Evolutionary conservation across 192 early-diverging fungal species (phyloP), one percentile per base, ranked within the genome.

Genomic region (Backusella parvicylindrica): DNA sequence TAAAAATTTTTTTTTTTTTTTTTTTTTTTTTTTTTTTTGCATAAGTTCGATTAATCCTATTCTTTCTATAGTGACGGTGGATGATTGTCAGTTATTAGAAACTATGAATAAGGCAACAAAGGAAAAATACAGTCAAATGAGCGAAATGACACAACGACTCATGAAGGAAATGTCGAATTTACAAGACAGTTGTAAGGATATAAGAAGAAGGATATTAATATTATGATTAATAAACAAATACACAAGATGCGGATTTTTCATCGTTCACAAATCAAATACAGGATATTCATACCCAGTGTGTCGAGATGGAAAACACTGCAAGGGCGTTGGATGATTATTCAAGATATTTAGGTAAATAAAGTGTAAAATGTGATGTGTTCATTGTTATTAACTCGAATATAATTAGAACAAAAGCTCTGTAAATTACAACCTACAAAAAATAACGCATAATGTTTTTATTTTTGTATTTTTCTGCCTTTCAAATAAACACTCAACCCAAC

Each of bases 91-190:
- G 23, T 35, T 82, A 35, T 71, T 82, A 9, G 70, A 78, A n/a
- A 72, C 81, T 30, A 82, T 82, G 81, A 82, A 82, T 40, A 75
- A 72, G 15, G 32, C 43, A 28, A 82, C 81, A 32, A 74, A 64
- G 26, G 81, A 82, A 9, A 78, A 78, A 50, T 82, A 82, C 53
- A 68, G 30, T 28, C 68, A 82, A 64, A 79, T 82, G 81, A 75
- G 74, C 7, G 36, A 70, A 50, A 78, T 82, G 81, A 77, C 72
- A 41, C 81, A 82, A 63, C 70, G 71, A 26, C 70, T 82, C 11
- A 75, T 79, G 64, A 68, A 71, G 36, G 77, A 82, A 36, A 82
- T 82, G 71, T 82, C 81, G 21, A 78, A 72, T 40, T 32, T 82
- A 31, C 81, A 82, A 66, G 65, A 70, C 50, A 79, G 74, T 21